phyloP scores from a whole-genome alignment of 768 basidiomycete species.

The Calocera cornea region DNA sequence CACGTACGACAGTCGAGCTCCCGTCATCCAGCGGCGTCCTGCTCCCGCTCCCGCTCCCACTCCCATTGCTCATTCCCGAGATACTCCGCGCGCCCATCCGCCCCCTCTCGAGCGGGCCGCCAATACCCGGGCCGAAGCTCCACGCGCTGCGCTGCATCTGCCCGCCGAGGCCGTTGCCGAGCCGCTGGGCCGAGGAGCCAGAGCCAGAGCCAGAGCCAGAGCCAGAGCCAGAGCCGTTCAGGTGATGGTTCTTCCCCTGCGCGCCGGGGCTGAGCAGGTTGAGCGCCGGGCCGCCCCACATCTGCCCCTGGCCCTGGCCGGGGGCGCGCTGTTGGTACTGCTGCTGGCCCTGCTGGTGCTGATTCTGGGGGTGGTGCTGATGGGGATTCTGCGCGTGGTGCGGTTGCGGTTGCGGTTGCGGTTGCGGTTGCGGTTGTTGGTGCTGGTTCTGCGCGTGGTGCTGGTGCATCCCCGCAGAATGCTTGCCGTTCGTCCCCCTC shows the following conservation, averaged over 20 bases:
- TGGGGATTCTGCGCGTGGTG: not conserved
- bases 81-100: conserved; percentile 7
- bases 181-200: too few relatives aligned
- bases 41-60: conserved; percentile 27
- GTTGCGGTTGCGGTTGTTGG: conserved; percentile 15
- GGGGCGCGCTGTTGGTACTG: not conserved
- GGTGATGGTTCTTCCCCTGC: not conserved
- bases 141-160: conserved; percentile 41
- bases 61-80: conserved; percentile 9
- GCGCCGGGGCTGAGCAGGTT: not conserved
- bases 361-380: not conserved
- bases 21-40: conserved; percentile 62
- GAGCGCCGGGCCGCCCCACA: not conserved
- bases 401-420: conserved; percentile 23
- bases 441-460: too few relatives aligned
- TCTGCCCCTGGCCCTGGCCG: not conserved
- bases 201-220: too few relatives aligned
- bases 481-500: too few relatives aligned
- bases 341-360: not conserved
- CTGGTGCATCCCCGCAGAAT: too few relatives aligned
- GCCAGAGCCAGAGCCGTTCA: too few relatives aligned
- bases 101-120: not conserved
- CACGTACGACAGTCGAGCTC: conserved; percentile 60
- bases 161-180: conserved; percentile 17
- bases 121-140: conserved; percentile 31